Base-by-base conservation (phyloP, 2,329 filamentous ascomycete species). In the Cyanodermella asteris region DNA sequence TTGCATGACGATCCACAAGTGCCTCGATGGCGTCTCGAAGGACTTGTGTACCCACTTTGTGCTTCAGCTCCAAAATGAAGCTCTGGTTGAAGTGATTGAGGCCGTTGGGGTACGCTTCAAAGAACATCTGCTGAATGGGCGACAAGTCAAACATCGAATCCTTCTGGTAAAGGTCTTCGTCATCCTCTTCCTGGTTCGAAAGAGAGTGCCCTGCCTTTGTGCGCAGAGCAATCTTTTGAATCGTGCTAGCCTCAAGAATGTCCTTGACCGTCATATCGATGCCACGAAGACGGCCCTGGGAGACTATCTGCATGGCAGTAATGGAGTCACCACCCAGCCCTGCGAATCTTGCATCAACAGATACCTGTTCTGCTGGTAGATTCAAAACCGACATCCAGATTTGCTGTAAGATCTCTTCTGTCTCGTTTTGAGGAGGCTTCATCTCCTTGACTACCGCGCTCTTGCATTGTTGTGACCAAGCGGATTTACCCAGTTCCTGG, bases 231-330 rank as follows among this genome's bases (percentile, higher is more conserved):
- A 49, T 33, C 21, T 45, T 40, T 3, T 23, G 34, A 18, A 59
- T 53, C 1, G 55, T 59, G 29, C 51, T 54, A 38, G 50, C 51
- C 10, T 48, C 51, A 16, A 60, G 39, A 3, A 60, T 46, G 13
- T 58, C 52, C 32, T 57, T 55, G 7, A 60, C 53, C 7, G 46
- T 53, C 13, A 59, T 38, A 8, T 48, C 45, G 29, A 59, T 41
- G 2, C 51, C 52, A 18, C 42, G 38, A 34, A 54, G 55, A 23
- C 53, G 54, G 31, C 51, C 57, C 18, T 53, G 43, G 3, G 50
- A 50, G 29, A 55, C 47, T 19, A 55, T 55, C 23, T 54, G 54
- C 49, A 60, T 59, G 0, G 56, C 54, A 20, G 54, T 55, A 27
- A 59, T 57, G 1, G 53, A 57, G 28, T 59, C 55, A 25, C 55